Conservation (phyloP, 768 basidiomycete genomes). For the Mycena albidolilacea region DNA sequence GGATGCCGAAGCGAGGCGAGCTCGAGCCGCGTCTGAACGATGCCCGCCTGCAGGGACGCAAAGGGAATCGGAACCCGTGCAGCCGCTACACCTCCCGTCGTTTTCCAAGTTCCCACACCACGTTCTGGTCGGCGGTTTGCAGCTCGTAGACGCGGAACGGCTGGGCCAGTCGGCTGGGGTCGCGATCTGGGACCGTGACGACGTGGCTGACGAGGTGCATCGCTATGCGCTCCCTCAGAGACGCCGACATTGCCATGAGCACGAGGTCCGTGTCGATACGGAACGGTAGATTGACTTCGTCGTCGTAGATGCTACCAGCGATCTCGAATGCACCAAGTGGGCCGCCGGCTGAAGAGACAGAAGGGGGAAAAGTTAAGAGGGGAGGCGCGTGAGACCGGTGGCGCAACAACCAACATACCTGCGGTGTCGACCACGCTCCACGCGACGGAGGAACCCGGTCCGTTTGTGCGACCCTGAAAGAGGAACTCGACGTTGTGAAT, state of each 20-base stretch:
- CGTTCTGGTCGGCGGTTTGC: neutral
- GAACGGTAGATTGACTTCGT: slow-evolving; percentile 9
- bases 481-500: slow-evolving; percentile 11
- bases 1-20: neutral
- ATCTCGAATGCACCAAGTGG: slow-evolving; percentile 30
- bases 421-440: slow-evolving; percentile 15
- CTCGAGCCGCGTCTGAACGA: neutral
- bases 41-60: no score
- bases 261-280: slow-evolving; percentile 26
- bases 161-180: neutral
- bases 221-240: slow-evolving; percentile 15
- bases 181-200: neutral
- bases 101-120: neutral
- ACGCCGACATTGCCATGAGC: slow-evolving; percentile 26
- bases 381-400: neutral
- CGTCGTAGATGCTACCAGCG: slow-evolving; percentile 16
- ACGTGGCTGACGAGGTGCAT: slow-evolving; percentile 23
- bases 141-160: slow-evolving; percentile 18
- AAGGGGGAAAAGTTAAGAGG: neutral
- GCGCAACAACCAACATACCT: neutral
- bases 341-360: neutral
- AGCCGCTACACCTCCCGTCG: neutral
- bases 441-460: slow-evolving; percentile 22
- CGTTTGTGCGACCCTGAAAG: slow-evolving; percentile 20
- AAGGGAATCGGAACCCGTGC: neutral